Evolutionary conservation across 148 eudicot species (phyloP).

Genomic region (Beta vulgaris): DNA sequence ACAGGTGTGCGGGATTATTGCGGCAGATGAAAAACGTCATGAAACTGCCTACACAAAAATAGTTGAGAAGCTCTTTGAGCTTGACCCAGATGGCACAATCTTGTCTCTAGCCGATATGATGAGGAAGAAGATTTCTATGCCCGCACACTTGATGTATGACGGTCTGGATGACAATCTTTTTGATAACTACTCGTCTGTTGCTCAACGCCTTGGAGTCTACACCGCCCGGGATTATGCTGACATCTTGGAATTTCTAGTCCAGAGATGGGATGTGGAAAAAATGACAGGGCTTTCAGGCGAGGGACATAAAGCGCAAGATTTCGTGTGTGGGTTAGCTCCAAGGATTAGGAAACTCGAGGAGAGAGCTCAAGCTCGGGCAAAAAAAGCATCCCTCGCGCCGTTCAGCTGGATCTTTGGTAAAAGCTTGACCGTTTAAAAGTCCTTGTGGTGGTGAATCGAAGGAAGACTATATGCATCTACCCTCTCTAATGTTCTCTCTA

Average conservation of each 20-base stretch:
- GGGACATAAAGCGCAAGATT: conserved; percentile 43
- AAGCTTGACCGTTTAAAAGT: conserved; percentile 28
- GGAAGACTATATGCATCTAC: background rate
- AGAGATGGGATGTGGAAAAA: conserved; percentile 39
- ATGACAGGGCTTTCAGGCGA: conserved; percentile 40
- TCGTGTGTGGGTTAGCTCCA: conserved; percentile 40
- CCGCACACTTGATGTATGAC: conserved; percentile 48
- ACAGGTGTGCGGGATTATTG: conserved; percentile 44
- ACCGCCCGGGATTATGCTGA: conserved; percentile 48
- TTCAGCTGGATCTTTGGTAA: conserved; percentile 46
- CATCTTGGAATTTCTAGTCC: conserved; percentile 41
- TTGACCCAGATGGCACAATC: conserved; percentile 41
- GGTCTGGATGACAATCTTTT: conserved; percentile 43
- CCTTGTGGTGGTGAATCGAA: background rate
- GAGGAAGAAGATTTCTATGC: conserved; percentile 46
- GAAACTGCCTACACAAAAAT: conserved; percentile 50
- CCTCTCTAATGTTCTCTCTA: background rate
- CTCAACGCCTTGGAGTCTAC: conserved; percentile 46
- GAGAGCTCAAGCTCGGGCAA: conserved; percentile 41
- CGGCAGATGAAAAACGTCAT: conserved; percentile 53
- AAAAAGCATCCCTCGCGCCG: conserved; percentile 35
- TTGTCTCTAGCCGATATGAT: conserved; percentile 47
- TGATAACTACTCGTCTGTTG: conserved; percentile 40
- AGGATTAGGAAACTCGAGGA: conserved; percentile 50
- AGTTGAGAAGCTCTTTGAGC: conserved; percentile 49